Conservation (phyloP, 2,329 filamentous ascomycete genomes). For the Phyllosticta ampelicida region DNA sequence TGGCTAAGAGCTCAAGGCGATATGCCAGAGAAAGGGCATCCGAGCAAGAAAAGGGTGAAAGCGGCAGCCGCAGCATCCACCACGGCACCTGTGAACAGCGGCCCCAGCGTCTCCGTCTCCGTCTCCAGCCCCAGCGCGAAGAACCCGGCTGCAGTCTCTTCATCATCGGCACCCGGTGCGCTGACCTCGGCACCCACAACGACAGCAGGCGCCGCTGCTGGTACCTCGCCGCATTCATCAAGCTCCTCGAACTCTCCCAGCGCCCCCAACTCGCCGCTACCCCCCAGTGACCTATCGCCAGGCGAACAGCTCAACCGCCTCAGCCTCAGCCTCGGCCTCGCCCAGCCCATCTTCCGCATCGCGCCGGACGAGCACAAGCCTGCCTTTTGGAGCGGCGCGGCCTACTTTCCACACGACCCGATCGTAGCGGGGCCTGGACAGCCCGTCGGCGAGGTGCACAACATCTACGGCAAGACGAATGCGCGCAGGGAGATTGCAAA, state of each 20-base stretch:
- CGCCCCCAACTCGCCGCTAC: background rate
- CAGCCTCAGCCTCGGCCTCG: slow-evolving; percentile 10
- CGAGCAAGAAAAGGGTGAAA: slow-evolving; percentile 20
- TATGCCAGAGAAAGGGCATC: slow-evolving; percentile 23
- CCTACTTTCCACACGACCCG: slow-evolving; percentile 20
- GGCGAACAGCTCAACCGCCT: slow-evolving; percentile 3
- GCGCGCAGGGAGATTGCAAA: slow-evolving; percentile 40
- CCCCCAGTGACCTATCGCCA: background rate
- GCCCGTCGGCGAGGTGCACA: slow-evolving; percentile 31
- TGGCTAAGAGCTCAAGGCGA: slow-evolving; percentile 28
- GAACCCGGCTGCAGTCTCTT: background rate
- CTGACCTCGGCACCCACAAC: background rate
- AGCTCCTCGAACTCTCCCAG: background rate
- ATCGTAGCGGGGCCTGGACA: slow-evolving; percentile 21
- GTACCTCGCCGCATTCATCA: background rate
- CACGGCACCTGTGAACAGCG: background rate
- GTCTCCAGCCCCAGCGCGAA: background rate
- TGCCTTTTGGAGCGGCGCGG: slow-evolving; percentile 26
- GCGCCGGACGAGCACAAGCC: slow-evolving; percentile 10
- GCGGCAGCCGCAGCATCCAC: background rate
- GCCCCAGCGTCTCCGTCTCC: background rate
- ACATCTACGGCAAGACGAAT: slow-evolving; percentile 38
- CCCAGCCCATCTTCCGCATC: slow-evolving; percentile 6
- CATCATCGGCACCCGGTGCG: background rate
- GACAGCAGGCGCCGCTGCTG: background rate